A percentile compares a stretch with the other conserved stretches of the same genome.
phyloP scores from a whole-genome alignment of 768 basidiomycete genomes.

The Lentinus tigrinus region DNA sequence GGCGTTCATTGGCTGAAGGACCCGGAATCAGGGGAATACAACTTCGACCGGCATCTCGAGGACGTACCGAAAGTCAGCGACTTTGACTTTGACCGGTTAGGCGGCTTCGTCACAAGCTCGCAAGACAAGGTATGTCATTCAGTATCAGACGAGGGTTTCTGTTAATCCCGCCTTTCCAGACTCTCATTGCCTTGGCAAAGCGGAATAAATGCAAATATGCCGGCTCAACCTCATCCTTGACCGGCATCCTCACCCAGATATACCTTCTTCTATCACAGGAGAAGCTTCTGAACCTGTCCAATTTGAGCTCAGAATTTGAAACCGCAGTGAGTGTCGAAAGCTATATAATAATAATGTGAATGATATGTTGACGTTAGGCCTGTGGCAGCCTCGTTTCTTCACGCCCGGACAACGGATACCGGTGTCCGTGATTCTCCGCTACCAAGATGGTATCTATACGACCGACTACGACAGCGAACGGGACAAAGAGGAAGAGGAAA shows the following conservation, averaged over 20 bases:
- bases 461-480: conserved; percentile 55
- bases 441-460: conserved; percentile 65
- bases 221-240: conserved; percentile 89
- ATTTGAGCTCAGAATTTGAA: conserved; percentile 59
- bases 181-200: background rate
- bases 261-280: conserved; percentile 84
- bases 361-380: background rate
- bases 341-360: background rate
- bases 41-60: conserved; percentile 74
- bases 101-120: conserved; percentile 76
- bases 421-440: conserved; percentile 61
- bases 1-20: conserved; percentile 90
- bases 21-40: conserved; percentile 81
- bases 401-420: conserved; percentile 81
- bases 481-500: conserved; percentile 52
- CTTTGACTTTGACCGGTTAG: conserved; percentile 81
- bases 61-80: conserved; percentile 72
- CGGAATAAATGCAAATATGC: conserved; percentile 48
- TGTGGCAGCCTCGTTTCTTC: conserved; percentile 39
- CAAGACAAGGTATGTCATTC: conserved; percentile 56
- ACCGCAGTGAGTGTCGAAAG: conserved; percentile 46
- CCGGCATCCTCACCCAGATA: conserved; percentile 80
- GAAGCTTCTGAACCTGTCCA: conserved; percentile 59
- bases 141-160: background rate
- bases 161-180: background rate